Conservation (phyloP, 139 green algal species). For the Chlorella sorokiniana region DNA sequence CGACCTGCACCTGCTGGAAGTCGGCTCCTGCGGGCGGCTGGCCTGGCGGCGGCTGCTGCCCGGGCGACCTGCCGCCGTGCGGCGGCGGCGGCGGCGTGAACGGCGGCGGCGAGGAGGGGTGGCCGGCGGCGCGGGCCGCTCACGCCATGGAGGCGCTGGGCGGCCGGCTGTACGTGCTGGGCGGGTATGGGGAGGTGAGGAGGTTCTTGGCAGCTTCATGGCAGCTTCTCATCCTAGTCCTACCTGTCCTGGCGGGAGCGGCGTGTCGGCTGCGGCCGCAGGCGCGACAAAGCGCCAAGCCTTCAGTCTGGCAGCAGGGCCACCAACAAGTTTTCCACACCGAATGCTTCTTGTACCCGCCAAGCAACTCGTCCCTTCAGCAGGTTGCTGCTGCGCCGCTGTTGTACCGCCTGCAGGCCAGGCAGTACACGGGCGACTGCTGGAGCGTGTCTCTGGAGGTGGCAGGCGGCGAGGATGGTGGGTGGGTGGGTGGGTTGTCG, state of each 20-base stretch:
- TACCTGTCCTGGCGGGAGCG: no score
- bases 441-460: constrained; percentile 14
- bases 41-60: neutral
- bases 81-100: neutral
- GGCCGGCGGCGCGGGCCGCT: neutral
- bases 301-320: no score
- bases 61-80: neutral
- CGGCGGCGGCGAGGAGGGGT: neutral
- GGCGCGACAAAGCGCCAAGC: no score
- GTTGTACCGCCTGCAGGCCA: constrained; percentile 1
- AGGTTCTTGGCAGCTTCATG: no score
- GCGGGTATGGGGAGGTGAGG: constrained; percentile 24
- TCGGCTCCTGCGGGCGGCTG: neutral
- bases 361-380: no score
- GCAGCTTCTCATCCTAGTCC: no score
- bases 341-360: no score
- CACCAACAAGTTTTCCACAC: no score
- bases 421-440: constrained; percentile 19
- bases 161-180: constrained; percentile 6
- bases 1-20: neutral
- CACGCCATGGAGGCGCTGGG: neutral
- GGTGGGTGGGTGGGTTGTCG: neutral
- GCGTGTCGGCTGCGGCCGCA: no score
- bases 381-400: neutral
- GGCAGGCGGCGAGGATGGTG: neutral